Evolutionary conservation across 106 monocot genomes (phyloP), one percentile per base, ranked within the genome.

Genomic region (Dendrobium chrysotoxum): DNA sequence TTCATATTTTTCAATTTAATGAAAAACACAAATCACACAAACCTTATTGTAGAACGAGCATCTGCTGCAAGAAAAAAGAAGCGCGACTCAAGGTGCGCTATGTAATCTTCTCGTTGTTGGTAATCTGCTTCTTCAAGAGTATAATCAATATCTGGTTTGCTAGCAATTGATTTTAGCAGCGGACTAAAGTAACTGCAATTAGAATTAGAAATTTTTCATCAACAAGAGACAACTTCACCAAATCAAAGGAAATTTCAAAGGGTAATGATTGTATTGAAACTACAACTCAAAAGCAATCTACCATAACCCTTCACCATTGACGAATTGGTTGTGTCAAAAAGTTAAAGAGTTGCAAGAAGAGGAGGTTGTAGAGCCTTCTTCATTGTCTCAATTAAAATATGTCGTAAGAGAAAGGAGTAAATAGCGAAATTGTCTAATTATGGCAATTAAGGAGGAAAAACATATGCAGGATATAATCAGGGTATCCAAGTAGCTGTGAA

Each of bases 1-100:
- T 23, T 70, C 13, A 28, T 35, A 16, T 45, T 41, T 44, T 73
- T 4, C 7, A 3, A 26, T 18, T 50, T 66, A 53, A 61, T 35
- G 0, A 47, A 18, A 13, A 79, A 80, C 38, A 17, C 17, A 13
- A 68, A 73, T 66, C 53, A 30, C 20, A 78, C 81, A 72, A 50
- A 98, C 98, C 98, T 89, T 80, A 99, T 79, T 7, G 91, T 91
- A 75, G 91, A 88, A 73, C 89, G 91, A 17, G 95, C 95, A 91
- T 99, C 99, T 76, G 99, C 99, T 77, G 99, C 99, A 85, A 99
- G 95, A 78, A 90, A 99, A 81, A 99, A 84, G 76, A 99, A 99
- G 45, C 95, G 88, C 78, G 93, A 93, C 79, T 99, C 99, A 16
- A 99, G 86, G 75, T 90, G 89, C 41, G 78, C 81, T 76, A 99